Conservation (phyloP, 306 rosid species). For the Vigna unguiculata region DNA sequence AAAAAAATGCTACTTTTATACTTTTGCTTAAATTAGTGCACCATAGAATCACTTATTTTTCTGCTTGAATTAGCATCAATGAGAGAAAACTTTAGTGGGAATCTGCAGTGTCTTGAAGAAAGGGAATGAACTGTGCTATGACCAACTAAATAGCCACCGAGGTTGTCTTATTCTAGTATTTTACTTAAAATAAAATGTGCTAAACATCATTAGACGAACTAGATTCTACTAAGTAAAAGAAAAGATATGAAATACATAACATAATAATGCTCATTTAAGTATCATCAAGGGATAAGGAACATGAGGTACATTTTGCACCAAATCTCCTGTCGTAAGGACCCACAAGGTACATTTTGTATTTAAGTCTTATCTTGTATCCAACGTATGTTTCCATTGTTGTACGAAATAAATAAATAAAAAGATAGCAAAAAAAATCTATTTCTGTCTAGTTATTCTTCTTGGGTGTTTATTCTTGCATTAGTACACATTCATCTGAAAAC, state of each 20-base stretch:
- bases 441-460: background rate
- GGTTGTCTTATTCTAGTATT: background rate
- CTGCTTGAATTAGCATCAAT: background rate
- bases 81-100: background rate
- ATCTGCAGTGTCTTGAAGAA: conserved; percentile 12
- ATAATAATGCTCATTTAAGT: background rate
- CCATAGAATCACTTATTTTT: background rate
- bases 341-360: conserved; percentile 11
- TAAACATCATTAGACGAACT: background rate
- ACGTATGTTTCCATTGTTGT: background rate
- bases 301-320: conserved; percentile 2
- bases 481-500: background rate
- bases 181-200: background rate
- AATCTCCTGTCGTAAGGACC: background rate
- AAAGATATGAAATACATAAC: conserved; percentile 2
- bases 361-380: background rate
- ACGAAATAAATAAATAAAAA: background rate
- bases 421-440: too few species aligned
- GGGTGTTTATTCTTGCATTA: conserved; percentile 4
- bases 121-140: background rate
- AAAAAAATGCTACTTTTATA: background rate
- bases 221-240: background rate
- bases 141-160: background rate
- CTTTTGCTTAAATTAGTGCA: conserved; percentile 19
- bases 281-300: background rate